phyloP scores from a whole-genome alignment of 495 filamentous ascomycete genomes.

The Lasiosphaeris hirsuta region DNA sequence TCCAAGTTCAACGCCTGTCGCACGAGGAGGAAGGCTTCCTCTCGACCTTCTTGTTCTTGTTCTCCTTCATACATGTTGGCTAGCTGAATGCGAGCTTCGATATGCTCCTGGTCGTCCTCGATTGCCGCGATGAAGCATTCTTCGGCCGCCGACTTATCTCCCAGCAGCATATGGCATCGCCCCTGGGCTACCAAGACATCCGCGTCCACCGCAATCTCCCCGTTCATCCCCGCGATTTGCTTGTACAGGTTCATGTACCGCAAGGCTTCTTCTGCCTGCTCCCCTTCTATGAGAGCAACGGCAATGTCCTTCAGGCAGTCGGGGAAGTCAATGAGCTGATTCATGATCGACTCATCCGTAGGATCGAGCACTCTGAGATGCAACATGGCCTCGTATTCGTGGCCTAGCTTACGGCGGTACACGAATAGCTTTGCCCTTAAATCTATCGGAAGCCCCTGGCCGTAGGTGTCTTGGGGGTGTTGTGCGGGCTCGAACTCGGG shows the following conservation, averaged over 20 bases:
- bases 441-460: slow-evolving; percentile 73
- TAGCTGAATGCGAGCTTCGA: slow-evolving; percentile 67
- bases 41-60: slow-evolving; percentile 53
- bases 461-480: slow-evolving; percentile 62
- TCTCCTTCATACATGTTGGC: slow-evolving; percentile 76
- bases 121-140: slow-evolving; percentile 69
- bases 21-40: slow-evolving; percentile 67
- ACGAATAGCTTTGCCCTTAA: slow-evolving; percentile 82
- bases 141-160: slow-evolving; percentile 63
- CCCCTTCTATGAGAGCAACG: slow-evolving; percentile 57
- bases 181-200: slow-evolving; percentile 67
- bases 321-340: slow-evolving; percentile 58
- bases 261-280: slow-evolving; percentile 60
- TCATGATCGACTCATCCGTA: slow-evolving; percentile 43
- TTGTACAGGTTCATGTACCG: slow-evolving; percentile 70
- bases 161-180: slow-evolving; percentile 64
- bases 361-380: slow-evolving; percentile 58
- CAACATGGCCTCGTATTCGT: slow-evolving; percentile 68
- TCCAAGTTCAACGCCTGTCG: slow-evolving; percentile 67
- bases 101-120: slow-evolving; percentile 61
- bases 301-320: slow-evolving; percentile 76
- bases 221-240: slow-evolving; percentile 51
- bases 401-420: slow-evolving; percentile 66
- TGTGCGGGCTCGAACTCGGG: slow-evolving; percentile 50
- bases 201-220: slow-evolving; percentile 54